Base-by-base conservation (phyloP, 805 yeast genomes). In the Lachancea quebecensis region DNA sequence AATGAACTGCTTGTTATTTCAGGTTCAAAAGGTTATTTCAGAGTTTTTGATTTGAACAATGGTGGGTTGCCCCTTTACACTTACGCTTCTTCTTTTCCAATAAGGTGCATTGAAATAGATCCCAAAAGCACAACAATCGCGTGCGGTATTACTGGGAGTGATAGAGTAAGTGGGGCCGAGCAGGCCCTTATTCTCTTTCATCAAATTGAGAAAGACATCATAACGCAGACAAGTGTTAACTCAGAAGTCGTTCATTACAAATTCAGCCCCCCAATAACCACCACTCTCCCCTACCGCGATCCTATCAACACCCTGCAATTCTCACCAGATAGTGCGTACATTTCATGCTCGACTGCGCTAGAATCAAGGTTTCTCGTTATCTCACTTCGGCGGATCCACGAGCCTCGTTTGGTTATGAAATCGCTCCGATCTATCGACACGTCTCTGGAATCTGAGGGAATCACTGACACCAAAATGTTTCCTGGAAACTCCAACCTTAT, bases 211-310 rank as follows among this genome's bases (percentile, higher is more conserved):
- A 45, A 49, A 16, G 55, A 56, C 27, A 49, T 50, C 9, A 12
- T 8, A 8, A 17, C 39, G 14, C 16, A 34, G 21, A n/a, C 34
- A 11, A 14, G 18, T 3, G 35, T n/a, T 2, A 5, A n/a, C 43
- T 54, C 47, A 6, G 44, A 46, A 30, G 46, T 64, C n/a, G 50
- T 48, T 35, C 54, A 67, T 18, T 38, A 36, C 38, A 29, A 51
- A 27, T 56, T 59, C 33, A 78, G 74, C 3, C 78, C 76, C 35
- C 83, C 87, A 2, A 73, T 82, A 9, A 79, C 89, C 1, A 79
- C 89, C 29, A 82, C 95, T 0, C 72, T 86, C 41, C 96, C 97
- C 0, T 88, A 87, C 62, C 67, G 86, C 28, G 97, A 91, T 61
- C 95, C 95, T 1, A 78, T 90, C 34, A 82, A 82, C 51, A 71